Percentiles rank a stretch among this genome's conserved stretches.
Evolutionary conservation across 305 asterid genomes (phyloP).

Genomic region (Fraxinus latifolia): DNA sequence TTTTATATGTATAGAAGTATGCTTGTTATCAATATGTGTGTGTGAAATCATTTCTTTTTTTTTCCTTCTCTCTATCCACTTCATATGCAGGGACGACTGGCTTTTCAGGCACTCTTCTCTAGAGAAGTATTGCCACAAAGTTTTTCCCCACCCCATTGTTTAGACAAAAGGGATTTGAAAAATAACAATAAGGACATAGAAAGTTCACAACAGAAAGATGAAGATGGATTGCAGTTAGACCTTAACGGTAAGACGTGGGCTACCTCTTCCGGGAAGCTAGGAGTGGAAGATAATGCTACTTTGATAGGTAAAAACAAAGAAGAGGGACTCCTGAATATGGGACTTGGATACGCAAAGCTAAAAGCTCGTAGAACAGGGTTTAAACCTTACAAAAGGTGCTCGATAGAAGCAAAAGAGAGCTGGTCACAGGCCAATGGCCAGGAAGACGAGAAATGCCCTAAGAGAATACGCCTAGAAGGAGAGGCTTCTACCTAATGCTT

Average conservation of each 20-base stretch:
- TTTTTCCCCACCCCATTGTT: constrained; percentile 60
- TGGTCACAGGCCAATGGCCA: constrained; percentile 39
- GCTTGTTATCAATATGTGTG: constrained; percentile 2
- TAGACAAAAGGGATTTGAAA: constrained; percentile 33
- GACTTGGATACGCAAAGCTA: constrained; percentile 51
- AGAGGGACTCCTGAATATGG: constrained; percentile 37
- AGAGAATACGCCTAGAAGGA: constrained; percentile 74
- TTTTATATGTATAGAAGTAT: background rate
- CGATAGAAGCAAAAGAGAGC: constrained; percentile 73
- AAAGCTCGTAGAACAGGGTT: constrained; percentile 65
- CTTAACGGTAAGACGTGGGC: constrained; percentile 34
- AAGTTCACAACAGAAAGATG: constrained; percentile 29
- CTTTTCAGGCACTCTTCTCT: constrained; percentile 83
- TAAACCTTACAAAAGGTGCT: constrained; percentile 94
- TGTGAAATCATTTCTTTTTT: constrained; percentile 14
- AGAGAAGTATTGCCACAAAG: constrained; percentile 87
- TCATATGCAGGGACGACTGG: constrained; percentile 71
- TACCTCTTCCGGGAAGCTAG: constrained; percentile 27
- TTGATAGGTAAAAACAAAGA: constrained; percentile 40
- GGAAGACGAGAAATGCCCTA: constrained; percentile 66
- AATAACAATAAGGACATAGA: constrained; percentile 24
- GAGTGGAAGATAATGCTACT: constrained; percentile 25
- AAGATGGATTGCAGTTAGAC: constrained; percentile 34
- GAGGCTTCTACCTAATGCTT: constrained; percentile 44
- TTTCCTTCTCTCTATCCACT: background rate